Percentiles rank a stretch among this genome's conserved stretches.
Evolutionary conservation across 768 basidiomycete species (phyloP).

Genomic region (Pleurotus citrinopileatus): DNA sequence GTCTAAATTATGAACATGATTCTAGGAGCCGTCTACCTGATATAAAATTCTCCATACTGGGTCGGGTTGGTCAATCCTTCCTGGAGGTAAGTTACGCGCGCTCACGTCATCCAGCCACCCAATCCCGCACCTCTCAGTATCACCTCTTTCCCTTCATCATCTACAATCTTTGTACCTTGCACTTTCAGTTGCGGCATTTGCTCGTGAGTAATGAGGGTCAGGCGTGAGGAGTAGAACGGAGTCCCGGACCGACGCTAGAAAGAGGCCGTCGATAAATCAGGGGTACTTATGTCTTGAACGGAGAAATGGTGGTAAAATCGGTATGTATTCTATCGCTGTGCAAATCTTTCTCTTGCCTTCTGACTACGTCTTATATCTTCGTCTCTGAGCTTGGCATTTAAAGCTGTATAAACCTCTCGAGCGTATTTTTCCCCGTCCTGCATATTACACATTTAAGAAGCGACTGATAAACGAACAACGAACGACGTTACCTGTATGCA

Average conservation of each 20-base stretch:
- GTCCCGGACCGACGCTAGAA: background rate
- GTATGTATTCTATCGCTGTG: constrained; percentile 18
- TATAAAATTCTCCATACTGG: constrained; percentile 77
- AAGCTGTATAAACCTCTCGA: constrained; percentile 45
- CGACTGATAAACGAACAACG: background rate
- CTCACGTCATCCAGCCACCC: constrained; percentile 86
- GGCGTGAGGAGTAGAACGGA: background rate
- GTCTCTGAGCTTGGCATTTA: constrained; percentile 64
- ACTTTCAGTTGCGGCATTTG: constrained; percentile 56
- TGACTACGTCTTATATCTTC: constrained; percentile 59
- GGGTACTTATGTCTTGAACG: background rate
- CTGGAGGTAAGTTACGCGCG: constrained; percentile 13
- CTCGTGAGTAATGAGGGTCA: background rate
- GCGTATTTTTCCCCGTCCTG: constrained; percentile 72
- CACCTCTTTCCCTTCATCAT: constrained; percentile 53
- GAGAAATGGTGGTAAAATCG: background rate
- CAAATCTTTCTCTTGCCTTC: constrained; percentile 57
- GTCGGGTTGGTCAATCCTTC: background rate
- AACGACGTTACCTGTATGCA: constrained; percentile 49
- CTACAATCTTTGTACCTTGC: constrained; percentile 57
- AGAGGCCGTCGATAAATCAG: background rate
- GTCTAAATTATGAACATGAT: background rate
- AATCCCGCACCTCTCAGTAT: constrained; percentile 73
- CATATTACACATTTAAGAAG: background rate
- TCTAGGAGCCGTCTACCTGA: constrained; percentile 35